phyloP scores from a whole-genome alignment of 2,329 filamentous ascomycete species.

The Paecilomyces variotii region DNA sequence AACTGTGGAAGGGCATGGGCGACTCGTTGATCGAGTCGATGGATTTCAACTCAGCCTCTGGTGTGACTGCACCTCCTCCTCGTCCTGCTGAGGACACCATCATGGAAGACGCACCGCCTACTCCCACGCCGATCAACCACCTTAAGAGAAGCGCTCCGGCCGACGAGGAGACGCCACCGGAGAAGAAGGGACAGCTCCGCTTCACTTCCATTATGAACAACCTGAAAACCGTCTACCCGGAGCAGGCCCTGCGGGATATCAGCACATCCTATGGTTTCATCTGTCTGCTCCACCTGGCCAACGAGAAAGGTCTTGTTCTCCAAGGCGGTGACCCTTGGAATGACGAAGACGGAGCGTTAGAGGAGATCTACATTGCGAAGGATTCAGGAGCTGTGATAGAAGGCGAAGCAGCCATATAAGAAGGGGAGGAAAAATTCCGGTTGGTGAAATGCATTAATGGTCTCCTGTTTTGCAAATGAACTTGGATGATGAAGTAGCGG shows the following conservation, averaged over 20 bases:
- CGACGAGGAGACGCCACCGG: conserved; percentile 24
- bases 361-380: conserved; percentile 38
- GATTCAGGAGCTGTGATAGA: conserved; percentile 33
- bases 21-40: conserved; percentile 32
- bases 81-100: conserved; percentile 5
- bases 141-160: conserved; percentile 22
- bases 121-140: conserved; percentile 22
- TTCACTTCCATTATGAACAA: conserved; percentile 92
- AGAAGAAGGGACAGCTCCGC: conserved; percentile 54
- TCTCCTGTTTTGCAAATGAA: not conserved
- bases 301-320: conserved; percentile 82
- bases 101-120: conserved; percentile 12
- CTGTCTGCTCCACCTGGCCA: conserved; percentile 79
- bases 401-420: conserved; percentile 17
- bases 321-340: conserved; percentile 47
- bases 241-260: conserved; percentile 82
- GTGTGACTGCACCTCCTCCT: conserved; percentile 11
- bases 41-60: conserved; percentile 23
- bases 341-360: conserved; percentile 23
- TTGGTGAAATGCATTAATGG: not conserved
- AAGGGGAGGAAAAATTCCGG: not conserved
- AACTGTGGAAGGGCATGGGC: conserved; percentile 58
- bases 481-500: not conserved
- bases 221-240: conserved; percentile 76
- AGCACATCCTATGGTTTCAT: conserved; percentile 88